Percentiles rank a stretch among this genome's conserved stretches.
Evolutionary conservation across 495 filamentous ascomycete species (phyloP).

Genomic region (Penicillium silybi): DNA sequence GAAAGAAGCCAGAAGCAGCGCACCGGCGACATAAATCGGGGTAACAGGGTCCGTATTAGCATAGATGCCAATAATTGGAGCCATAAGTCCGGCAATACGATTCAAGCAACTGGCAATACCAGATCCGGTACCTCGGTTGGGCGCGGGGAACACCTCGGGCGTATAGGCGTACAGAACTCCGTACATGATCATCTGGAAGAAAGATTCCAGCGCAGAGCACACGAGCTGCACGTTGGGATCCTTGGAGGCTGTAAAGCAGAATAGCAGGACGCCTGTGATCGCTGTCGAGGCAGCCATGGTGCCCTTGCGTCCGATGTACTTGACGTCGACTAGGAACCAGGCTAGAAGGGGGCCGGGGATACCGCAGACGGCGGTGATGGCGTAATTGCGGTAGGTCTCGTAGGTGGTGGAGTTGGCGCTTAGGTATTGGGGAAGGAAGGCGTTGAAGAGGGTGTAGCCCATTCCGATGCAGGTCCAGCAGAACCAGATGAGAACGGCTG

Average conservation of each 20-base stretch:
- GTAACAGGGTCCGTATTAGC: slow-evolving; percentile 31
- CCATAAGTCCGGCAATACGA: slow-evolving; percentile 47
- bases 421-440: slow-evolving; percentile 51
- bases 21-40: slow-evolving; percentile 45
- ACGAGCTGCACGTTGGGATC: slow-evolving; percentile 42
- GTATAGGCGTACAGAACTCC: slow-evolving; percentile 55
- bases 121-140: slow-evolving; percentile 51
- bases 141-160: slow-evolving; percentile 53
- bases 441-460: slow-evolving; percentile 50
- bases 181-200: slow-evolving; percentile 55
- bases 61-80: slow-evolving; percentile 50
- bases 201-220: slow-evolving; percentile 45
- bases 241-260: slow-evolving; percentile 45
- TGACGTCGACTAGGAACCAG: slow-evolving; percentile 44
- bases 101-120: slow-evolving; percentile 52
- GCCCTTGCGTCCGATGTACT: slow-evolving; percentile 51
- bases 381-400: slow-evolving; percentile 52
- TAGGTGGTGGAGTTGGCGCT: slow-evolving; percentile 27
- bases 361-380: slow-evolving; percentile 50
- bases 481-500: slow-evolving; percentile 40
- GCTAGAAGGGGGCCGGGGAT: slow-evolving; percentile 51
- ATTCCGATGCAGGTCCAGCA: slow-evolving; percentile 48
- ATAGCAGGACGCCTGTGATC: slow-evolving; percentile 50
- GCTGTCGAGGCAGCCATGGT: slow-evolving; percentile 48
- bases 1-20: slow-evolving; percentile 39